Conservation (phyloP, 257 asterid species). For the Eustoma russellianum region DNA sequence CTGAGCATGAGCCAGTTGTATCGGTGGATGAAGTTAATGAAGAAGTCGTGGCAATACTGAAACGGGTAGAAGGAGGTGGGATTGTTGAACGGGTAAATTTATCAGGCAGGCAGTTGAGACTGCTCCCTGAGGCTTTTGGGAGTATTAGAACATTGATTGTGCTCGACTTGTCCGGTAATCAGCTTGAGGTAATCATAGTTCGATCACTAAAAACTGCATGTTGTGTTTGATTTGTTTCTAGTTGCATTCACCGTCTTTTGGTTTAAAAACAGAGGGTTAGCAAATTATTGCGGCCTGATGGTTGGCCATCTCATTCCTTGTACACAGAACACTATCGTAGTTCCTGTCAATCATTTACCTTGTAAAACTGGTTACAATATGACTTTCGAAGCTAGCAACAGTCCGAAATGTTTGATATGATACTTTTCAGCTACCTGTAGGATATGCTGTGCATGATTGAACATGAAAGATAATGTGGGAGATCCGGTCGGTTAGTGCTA, state of each 20-base stretch:
- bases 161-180: slow-evolving; percentile 68
- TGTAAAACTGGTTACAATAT: no score
- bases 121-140: slow-evolving; percentile 82
- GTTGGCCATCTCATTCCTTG: no score
- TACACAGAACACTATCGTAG: no score
- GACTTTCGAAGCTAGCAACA: no score
- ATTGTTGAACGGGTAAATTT: slow-evolving; percentile 52
- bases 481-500: no score
- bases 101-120: slow-evolving; percentile 42
- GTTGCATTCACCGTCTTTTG: no score
- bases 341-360: no score
- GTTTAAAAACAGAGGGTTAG: no score
- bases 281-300: no score
- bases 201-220: no score
- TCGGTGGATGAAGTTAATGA: slow-evolving; percentile 43
- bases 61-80: slow-evolving; percentile 47
- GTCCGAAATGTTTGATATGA: no score
- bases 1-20: slow-evolving; percentile 20
- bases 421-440: neutral
- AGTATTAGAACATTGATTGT: slow-evolving; percentile 40
- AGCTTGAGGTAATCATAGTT: slow-evolving; percentile 48
- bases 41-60: slow-evolving; percentile 56
- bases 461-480: neutral
- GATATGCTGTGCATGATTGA: slow-evolving; percentile 2
- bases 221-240: no score